phyloP scores from a whole-genome alignment of 2,329 filamentous ascomycete species.

The Ceratocystis harringtonii region DNA sequence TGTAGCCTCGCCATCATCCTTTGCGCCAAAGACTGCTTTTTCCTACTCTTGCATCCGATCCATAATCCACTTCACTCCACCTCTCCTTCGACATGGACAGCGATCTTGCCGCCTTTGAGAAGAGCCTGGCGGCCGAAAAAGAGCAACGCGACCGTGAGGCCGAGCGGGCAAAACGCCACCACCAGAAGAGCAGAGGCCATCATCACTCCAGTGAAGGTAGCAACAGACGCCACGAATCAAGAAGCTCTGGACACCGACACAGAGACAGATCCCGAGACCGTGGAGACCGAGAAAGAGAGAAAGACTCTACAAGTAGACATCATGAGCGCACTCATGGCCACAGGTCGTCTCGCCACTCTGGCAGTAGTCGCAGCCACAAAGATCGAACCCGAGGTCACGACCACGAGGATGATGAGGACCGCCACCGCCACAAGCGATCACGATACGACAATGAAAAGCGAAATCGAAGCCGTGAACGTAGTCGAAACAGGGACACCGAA shows the following conservation, averaged over 20 bases:
- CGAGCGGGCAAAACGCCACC: slow-evolving; percentile 1
- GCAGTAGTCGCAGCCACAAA: background rate
- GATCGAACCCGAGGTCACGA: background rate
- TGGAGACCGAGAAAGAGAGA: background rate
- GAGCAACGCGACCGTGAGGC: slow-evolving; percentile 31
- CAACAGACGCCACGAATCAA: background rate
- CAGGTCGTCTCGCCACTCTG: background rate
- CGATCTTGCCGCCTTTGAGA: slow-evolving; percentile 60
- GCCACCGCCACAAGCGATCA: slow-evolving; percentile 20
- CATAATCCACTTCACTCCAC: background rate
- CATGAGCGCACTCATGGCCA: slow-evolving; percentile 28
- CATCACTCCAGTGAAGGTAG: slow-evolving; percentile 16
- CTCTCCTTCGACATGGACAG: slow-evolving; percentile 32
- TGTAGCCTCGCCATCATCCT: background rate
- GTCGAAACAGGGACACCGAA: background rate
- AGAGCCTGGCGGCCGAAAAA: slow-evolving; percentile 53
- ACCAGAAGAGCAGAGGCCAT: background rate
- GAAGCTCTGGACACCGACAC: slow-evolving; percentile 21
- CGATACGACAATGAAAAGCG: slow-evolving; percentile 4
- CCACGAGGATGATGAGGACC: slow-evolving; percentile 25
- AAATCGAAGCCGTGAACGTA: background rate
- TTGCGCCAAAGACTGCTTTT: background rate
- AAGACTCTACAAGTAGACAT: slow-evolving; percentile 24
- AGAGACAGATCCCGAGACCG: background rate
- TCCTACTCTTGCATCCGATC: no score